Conservation (phyloP, 495 filamentous ascomycete genomes). For the Immersiella caudata region DNA sequence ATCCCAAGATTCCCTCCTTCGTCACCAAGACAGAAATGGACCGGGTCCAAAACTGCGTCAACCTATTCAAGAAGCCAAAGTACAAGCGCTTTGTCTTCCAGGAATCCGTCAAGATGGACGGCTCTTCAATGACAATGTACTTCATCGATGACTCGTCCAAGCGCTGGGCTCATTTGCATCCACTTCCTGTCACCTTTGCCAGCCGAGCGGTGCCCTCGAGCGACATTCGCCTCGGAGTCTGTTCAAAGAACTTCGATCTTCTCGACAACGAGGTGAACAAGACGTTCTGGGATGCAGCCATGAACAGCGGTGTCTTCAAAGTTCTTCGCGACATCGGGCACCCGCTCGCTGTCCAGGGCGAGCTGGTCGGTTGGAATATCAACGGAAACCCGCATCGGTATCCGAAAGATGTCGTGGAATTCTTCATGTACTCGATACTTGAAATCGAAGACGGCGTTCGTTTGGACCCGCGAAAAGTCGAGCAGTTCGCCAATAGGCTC, state of each 20-base stretch:
- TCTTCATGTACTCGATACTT: slow-evolving; percentile 30
- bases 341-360: slow-evolving; percentile 35
- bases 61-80: slow-evolving; percentile 34
- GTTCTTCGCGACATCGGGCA: slow-evolving; percentile 15
- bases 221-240: slow-evolving; percentile 36
- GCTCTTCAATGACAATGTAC: slow-evolving; percentile 30
- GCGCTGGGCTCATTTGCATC: slow-evolving; percentile 12
- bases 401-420: slow-evolving; percentile 14
- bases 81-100: slow-evolving; percentile 27
- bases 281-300: slow-evolving; percentile 26
- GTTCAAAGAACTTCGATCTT: slow-evolving; percentile 30
- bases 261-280: slow-evolving; percentile 1
- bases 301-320: slow-evolving; percentile 17
- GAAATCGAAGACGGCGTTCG: slow-evolving; percentile 24
- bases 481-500: slow-evolving; percentile 15
- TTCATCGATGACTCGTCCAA: slow-evolving; percentile 21
- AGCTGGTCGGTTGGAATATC: slow-evolving; percentile 33
- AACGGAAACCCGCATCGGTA: slow-evolving; percentile 29
- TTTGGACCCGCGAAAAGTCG: slow-evolving; percentile 20
- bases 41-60: slow-evolving; percentile 34
- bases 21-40: slow-evolving; percentile 31
- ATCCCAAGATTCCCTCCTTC: slow-evolving; percentile 21
- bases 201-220: background rate
- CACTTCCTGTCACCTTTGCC: background rate
- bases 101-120: slow-evolving; percentile 35